phyloP scores from a whole-genome alignment of 805 yeast genomes.

The Phaffomyces antillensis region DNA sequence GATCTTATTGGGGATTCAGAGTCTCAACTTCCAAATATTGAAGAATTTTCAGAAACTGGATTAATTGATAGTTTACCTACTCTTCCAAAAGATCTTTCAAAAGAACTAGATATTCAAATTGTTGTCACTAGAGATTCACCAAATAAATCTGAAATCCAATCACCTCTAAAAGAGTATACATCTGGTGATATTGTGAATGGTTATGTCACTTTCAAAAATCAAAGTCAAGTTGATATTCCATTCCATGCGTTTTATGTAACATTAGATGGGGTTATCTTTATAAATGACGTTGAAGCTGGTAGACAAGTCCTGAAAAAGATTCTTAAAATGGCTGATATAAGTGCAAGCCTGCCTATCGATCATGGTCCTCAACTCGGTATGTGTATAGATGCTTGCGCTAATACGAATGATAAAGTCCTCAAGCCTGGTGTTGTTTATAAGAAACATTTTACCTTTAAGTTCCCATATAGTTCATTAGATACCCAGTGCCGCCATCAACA shows the following conservation, averaged over 20 bases:
- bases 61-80: conserved; percentile 45
- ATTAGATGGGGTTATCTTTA: conserved; percentile 34
- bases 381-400: too few species aligned
- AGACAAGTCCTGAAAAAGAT: conserved; percentile 39
- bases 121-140: conserved; percentile 47
- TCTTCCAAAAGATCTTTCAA: conserved; percentile 25
- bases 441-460: conserved; percentile 51
- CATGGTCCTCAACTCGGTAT: conserved; percentile 46
- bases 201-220: conserved; percentile 42
- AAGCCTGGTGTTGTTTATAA: conserved; percentile 44
- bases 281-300: conserved; percentile 26
- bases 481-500: conserved; percentile 42
- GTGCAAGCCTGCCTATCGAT: conserved; percentile 43
- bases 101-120: conserved; percentile 43
- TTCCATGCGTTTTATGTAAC: conserved; percentile 58
- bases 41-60: too few species aligned
- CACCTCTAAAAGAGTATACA: conserved; percentile 45
- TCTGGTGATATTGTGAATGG: conserved; percentile 65
- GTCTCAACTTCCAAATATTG: too few species aligned
- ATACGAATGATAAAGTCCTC: conserved; percentile 38
- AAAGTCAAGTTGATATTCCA: conserved; percentile 37
- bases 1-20: too few species aligned
- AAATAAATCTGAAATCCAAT: conserved; percentile 24
- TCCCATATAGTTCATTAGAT: conserved; percentile 48
- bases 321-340: conserved; percentile 52